A percentile compares a stretch with the other conserved stretches of the same genome.
Conservation (phyloP, 2,329 filamentous ascomycete genomes). For the Penicillium sclerotiorum region DNA sequence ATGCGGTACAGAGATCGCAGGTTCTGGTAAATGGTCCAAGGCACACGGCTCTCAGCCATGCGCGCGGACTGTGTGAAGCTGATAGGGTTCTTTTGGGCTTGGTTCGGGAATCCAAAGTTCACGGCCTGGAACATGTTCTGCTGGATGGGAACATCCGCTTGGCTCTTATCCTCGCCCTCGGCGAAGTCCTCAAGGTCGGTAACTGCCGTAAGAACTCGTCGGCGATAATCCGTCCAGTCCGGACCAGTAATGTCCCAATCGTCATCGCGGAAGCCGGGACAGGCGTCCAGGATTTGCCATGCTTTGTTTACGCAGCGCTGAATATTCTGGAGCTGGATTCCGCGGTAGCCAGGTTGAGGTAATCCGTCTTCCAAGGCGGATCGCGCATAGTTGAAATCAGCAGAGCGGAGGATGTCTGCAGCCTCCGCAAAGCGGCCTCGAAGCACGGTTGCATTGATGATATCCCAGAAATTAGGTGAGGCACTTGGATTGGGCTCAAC, state of each 20-base stretch:
- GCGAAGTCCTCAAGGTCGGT: constrained; percentile 75
- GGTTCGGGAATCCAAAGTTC: constrained; percentile 48
- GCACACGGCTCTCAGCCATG: constrained; percentile 82
- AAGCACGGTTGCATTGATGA: constrained; percentile 71
- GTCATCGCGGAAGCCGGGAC: constrained; percentile 63
- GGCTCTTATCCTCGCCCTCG: constrained; percentile 66
- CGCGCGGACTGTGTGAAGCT: constrained; percentile 68
- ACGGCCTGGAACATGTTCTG: constrained; percentile 50
- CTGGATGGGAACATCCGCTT: constrained; percentile 37
- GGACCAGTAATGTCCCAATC: constrained; percentile 83
- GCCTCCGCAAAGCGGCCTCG: constrained; percentile 73
- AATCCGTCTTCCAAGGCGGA: constrained; percentile 65
- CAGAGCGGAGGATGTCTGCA: constrained; percentile 68
- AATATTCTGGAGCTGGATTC: constrained; percentile 75
- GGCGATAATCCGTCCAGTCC: constrained; percentile 83
- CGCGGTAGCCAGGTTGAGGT: constrained; percentile 69
- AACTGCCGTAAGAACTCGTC: constrained; percentile 69
- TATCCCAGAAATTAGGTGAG: constrained; percentile 82
- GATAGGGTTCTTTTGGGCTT: constrained; percentile 50
- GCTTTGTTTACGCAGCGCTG: constrained; percentile 71
- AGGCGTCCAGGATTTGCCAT: constrained; percentile 69
- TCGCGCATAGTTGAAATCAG: constrained; percentile 76
- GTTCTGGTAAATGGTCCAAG: constrained; percentile 87
- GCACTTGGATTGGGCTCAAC: constrained; percentile 72
- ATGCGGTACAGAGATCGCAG: constrained; percentile 79